These are phyloP conservation scores for Dryas octopetala DNA, from an alignment of 306 rosid species.

Conservation along the genomic window DNA sequence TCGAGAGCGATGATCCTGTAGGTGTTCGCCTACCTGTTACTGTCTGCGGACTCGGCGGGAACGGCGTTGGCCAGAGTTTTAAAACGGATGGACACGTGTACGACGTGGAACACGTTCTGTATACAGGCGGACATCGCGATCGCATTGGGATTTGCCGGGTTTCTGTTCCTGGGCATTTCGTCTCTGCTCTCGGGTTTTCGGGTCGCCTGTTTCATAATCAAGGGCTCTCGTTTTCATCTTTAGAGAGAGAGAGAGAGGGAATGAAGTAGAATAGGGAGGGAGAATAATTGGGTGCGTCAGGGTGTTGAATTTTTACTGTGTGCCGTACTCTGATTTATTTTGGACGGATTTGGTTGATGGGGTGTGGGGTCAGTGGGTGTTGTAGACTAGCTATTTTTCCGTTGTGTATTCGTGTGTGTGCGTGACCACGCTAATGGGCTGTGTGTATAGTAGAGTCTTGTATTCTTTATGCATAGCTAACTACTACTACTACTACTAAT, in stretches of 20 bases:
- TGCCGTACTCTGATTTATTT: constrained; percentile 13
- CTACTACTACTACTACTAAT: background rate
- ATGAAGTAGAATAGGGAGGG: background rate
- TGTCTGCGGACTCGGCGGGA: constrained; percentile 93
- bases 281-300: constrained; percentile 34
- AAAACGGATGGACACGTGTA: constrained; percentile 63
- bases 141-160: constrained; percentile 73
- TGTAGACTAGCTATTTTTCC: background rate
- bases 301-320: constrained; percentile 16
- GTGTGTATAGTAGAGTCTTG: constrained; percentile 1
- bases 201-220: constrained; percentile 75
- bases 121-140: constrained; percentile 70
- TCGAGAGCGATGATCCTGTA: constrained; percentile 34
- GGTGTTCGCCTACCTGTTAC: constrained; percentile 84
- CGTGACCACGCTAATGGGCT: background rate
- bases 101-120: constrained; percentile 61
- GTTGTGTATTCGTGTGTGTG: constrained; percentile 4
- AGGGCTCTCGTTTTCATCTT: constrained; percentile 87
- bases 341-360: background rate
- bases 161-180: constrained; percentile 80
- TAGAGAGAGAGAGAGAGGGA: constrained; percentile 13
- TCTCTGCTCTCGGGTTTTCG: constrained; percentile 83
- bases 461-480: background rate
- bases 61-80: constrained; percentile 62
- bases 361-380: background rate